Evolutionary conservation across 768 basidiomycete genomes (phyloP), one percentile per base, ranked within the genome.

Genomic region (Xanthoconium stramineum): DNA sequence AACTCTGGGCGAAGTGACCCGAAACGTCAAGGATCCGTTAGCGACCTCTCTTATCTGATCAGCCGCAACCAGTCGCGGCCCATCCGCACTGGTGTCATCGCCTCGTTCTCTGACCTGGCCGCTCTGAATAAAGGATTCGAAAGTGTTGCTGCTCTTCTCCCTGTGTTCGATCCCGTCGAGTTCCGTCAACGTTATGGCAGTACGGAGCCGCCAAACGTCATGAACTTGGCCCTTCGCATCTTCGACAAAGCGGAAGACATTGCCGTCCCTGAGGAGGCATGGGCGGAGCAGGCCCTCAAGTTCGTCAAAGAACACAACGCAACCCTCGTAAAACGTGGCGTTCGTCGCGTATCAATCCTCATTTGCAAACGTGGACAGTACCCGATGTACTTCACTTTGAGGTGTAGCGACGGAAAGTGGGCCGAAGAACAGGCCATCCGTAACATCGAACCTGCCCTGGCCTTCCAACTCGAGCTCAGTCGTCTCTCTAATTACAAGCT

Each of bases 401-500:
- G 96, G 53, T 83, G 87, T 50, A 75, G 78, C 57, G 80, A 83
- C 40, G 85, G 82, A 14, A 70, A 72, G 15, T 99, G 97, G 97
- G 82, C 78, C 47, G 97, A 99, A 79, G 93, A 98, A 70, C 85
- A 93, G 70, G 88, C 94, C 14, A 96, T 99, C 70, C 89, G 97
- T 70, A 97, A 98, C 76, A 94, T 97, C 57, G 97, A 99, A 70
- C 97, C 97, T 20, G 97, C 97, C 28, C 80, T 98, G 40, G 97
- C 97, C 32, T 98, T 92, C 84, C 97, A 98, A 74, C 81, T 99
- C 49, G 97, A 99, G 70, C 86, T 99, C 57, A 91, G 89, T 72
- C 93, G 97, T 45, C 82, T 99, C 53, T 96, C 94, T 15, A 91
- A 95, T 79, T 98, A 98, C 78, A 94, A 95, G 71, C 82, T 99